Conservation (phyloP, 306 rosid genomes). For the Glycine tomentella region DNA sequence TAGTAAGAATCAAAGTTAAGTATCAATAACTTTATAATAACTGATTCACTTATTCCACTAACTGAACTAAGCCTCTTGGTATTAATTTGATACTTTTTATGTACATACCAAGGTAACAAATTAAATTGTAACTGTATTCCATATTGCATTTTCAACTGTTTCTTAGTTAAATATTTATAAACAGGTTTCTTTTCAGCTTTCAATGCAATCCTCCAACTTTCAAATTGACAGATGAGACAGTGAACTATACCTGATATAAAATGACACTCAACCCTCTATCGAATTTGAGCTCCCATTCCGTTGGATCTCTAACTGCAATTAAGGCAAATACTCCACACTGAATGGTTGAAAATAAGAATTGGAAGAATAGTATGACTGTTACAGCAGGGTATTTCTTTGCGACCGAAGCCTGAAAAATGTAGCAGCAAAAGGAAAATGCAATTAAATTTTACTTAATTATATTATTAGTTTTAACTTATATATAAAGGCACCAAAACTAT, state of each 20-base stretch:
- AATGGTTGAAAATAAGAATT: conserved; percentile 41
- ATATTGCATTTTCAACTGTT: neutral
- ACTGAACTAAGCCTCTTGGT: no score
- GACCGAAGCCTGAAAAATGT: conserved; percentile 48
- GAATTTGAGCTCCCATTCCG: conserved; percentile 50
- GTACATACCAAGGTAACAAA: no score
- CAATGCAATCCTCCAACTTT: no score
- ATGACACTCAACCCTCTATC: conserved; percentile 49
- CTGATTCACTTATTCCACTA: no score
- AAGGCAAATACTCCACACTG: conserved; percentile 44
- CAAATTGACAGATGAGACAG: no score
- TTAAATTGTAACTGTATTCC: neutral
- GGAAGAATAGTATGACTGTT: conserved; percentile 38
- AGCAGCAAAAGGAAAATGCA: neutral
- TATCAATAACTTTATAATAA: no score
- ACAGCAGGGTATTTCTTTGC: conserved; percentile 52
- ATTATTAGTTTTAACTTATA: neutral
- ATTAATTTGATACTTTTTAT: no score
- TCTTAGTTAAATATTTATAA: no score
- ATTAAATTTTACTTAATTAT: neutral
- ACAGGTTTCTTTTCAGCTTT: no score
- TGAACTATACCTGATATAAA: conserved; percentile 42
- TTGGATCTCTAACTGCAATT: conserved; percentile 47
- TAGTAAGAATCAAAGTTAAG: no score
- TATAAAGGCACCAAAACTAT: neutral